Evolutionary conservation across 2,329 filamentous ascomycete genomes (phyloP).

Genomic region (Thielaviopsis ethacetica): DNA sequence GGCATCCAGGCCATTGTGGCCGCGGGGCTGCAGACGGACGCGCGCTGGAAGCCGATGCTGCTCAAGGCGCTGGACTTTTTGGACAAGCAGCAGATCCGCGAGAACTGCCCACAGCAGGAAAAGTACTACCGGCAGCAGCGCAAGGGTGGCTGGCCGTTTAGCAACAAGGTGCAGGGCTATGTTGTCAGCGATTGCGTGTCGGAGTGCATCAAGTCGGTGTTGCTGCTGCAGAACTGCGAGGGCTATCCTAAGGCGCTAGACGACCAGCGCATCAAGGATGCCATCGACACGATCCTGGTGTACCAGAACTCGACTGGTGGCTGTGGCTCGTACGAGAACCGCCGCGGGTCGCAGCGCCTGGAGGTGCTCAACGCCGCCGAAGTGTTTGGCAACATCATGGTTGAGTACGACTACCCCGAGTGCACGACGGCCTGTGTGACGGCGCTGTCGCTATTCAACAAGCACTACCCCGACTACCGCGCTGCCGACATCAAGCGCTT

Average conservation of each 20-base stretch:
- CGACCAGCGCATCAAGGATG: slow-evolving; percentile 66
- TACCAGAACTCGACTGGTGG: slow-evolving; percentile 82
- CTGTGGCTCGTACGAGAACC: slow-evolving; percentile 78
- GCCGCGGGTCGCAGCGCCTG: slow-evolving; percentile 58
- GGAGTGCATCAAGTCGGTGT: slow-evolving; percentile 73
- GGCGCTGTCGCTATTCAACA: slow-evolving; percentile 64
- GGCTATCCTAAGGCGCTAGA: slow-evolving; percentile 60
- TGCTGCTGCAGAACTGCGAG: slow-evolving; percentile 65
- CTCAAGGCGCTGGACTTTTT: slow-evolving; percentile 69
- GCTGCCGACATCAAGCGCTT: slow-evolving; percentile 56
- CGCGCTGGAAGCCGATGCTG: slow-evolving; percentile 70
- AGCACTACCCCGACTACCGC: slow-evolving; percentile 70
- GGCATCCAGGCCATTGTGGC: slow-evolving; percentile 68
- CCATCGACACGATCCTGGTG: slow-evolving; percentile 75
- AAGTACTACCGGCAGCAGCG: slow-evolving; percentile 77
- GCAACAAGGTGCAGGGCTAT: slow-evolving; percentile 82
- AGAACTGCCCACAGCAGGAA: slow-evolving; percentile 61
- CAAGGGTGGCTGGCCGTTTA: slow-evolving; percentile 94
- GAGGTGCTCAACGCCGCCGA: slow-evolving; percentile 90
- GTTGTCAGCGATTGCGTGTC: slow-evolving; percentile 90
- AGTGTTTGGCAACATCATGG: slow-evolving; percentile 94
- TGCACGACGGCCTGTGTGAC: slow-evolving; percentile 93
- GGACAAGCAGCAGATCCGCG: slow-evolving; percentile 78
- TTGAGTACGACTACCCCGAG: slow-evolving; percentile 96
- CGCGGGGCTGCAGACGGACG: slow-evolving; percentile 59